Evolutionary conservation across 257 asterid species (phyloP).

Genomic region (Solanum megistacrolobum): DNA sequence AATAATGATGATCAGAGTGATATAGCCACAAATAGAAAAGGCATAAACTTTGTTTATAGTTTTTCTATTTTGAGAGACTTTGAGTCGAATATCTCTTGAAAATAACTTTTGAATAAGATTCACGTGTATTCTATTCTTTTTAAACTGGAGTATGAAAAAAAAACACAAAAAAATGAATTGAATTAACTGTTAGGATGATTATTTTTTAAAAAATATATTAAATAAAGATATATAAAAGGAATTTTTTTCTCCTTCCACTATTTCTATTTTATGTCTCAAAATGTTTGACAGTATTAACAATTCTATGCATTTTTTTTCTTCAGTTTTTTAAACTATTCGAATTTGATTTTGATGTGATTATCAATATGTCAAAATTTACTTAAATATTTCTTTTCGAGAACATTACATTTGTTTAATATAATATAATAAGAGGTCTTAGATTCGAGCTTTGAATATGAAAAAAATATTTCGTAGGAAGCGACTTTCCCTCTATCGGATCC

Average conservation of each 20-base stretch:
- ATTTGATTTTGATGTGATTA: background rate
- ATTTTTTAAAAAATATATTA: no score
- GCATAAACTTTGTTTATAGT: background rate
- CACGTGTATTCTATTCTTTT: rapidly evolving
- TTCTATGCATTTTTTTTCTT: background rate
- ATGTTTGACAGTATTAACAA: background rate
- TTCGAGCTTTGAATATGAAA: rapidly evolving
- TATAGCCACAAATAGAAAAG: background rate
- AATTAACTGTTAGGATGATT: no score
- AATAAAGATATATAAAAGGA: background rate
- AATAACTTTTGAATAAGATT: background rate
- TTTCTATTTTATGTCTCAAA: background rate
- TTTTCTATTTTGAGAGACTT: background rate
- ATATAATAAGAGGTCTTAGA: no score
- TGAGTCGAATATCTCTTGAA: rapidly evolving
- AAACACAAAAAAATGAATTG: no score
- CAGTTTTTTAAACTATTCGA: background rate
- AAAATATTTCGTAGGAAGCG: rapidly evolving
- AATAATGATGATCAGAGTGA: background rate
- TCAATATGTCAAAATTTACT: background rate
- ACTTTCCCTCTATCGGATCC: rapidly evolving
- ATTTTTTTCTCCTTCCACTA: background rate
- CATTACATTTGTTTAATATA: background rate
- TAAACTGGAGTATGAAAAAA: background rate
- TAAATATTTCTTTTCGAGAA: background rate